Base-by-base conservation (phyloP, 73 alveolate genomes). In the Stentor coeruleus region DNA sequence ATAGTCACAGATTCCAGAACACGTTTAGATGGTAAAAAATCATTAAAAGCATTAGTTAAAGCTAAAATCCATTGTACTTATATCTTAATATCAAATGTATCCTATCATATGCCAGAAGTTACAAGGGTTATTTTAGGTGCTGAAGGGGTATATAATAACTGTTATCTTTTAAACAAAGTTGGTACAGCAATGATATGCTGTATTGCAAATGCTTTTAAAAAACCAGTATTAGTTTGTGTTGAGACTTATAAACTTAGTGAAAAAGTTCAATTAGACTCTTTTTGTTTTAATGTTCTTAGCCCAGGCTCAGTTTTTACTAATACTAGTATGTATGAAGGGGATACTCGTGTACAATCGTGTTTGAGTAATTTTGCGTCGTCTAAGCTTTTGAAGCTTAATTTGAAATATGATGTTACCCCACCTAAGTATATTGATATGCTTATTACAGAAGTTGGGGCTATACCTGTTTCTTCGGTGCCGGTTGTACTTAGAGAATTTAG, bases 341-440 rank as follows among this genome's bases (percentile, higher is more conserved):
- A 75, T 2, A 39, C 30, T 15, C 33, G 83, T 20, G 59, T 39
- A n/a, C 6, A 31, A 36, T 14, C 42, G n/a, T 14, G n/a, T 20
- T 31, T 66, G n/a, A 31, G 0, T 20, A 38, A 39, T 66, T 75
- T 15, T 15, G 28, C 6, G 30, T 20, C 26, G 35, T n/a, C 26
- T 20, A 15, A 0, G 58, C 26, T 59, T 35, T 86, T 58, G 66
- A 59, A 83, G 57, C 74, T 89, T 58, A 59, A 58, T 60, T 82
- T 89, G 66, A 86, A 86, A n/a, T 89, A 81, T 82, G 93, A 89
- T 89, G 58, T 89, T n/a, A 89, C 95, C 26, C 95, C 95, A 37
- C 87, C 95, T 14, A 20, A 80, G 3, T 82, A 81, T 59, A 86
- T 89, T 14, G 83, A 81, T 58, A 82, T 89, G 40, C 76, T 89